Conservation (phyloP, 139 green algal species). For the Tetradesmus obliquus region DNA sequence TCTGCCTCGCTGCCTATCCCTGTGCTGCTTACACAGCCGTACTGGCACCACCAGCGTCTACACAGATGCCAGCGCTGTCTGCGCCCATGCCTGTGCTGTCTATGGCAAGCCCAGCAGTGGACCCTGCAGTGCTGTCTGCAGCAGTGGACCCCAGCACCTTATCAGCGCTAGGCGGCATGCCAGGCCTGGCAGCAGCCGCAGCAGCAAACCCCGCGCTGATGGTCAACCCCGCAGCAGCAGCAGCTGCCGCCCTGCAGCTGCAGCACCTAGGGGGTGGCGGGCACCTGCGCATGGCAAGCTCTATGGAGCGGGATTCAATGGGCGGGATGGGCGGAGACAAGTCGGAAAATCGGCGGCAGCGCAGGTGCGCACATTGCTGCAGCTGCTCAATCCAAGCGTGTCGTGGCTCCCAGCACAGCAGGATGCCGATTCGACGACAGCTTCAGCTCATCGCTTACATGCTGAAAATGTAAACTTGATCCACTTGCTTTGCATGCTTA, state of each 20-base stretch:
- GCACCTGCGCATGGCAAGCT: not conserved
- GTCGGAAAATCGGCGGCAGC: slow-evolving; percentile 56
- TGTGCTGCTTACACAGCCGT: not conserved
- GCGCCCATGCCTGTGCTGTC: not conserved
- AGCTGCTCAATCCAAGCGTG: not conserved
- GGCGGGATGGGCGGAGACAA: slow-evolving; percentile 43
- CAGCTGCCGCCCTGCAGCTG: slow-evolving; percentile 42
- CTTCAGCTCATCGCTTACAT: too few species aligned
- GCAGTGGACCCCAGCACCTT: slow-evolving; percentile 18
- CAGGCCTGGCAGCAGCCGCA: not conserved
- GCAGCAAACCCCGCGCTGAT: slow-evolving; percentile 10
- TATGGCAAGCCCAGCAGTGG: not conserved
- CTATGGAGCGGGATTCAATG: not conserved
- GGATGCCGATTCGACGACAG: too few species aligned
- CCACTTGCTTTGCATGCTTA: too few species aligned
- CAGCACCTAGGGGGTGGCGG: not conserved
- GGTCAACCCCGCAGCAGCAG: slow-evolving; percentile 40
- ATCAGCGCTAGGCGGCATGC: not conserved
- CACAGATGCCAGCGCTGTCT: not conserved
- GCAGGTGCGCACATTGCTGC: slow-evolving; percentile 47
- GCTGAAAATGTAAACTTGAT: too few species aligned
- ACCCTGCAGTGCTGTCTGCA: not conserved
- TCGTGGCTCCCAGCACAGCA: too few species aligned
- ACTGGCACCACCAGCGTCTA: not conserved
- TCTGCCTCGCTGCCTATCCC: not conserved